Percentiles rank a stretch among this genome's conserved stretches.
Conservation (phyloP, 2,329 filamentous ascomycete genomes). For the Sarocladium kiliense region DNA sequence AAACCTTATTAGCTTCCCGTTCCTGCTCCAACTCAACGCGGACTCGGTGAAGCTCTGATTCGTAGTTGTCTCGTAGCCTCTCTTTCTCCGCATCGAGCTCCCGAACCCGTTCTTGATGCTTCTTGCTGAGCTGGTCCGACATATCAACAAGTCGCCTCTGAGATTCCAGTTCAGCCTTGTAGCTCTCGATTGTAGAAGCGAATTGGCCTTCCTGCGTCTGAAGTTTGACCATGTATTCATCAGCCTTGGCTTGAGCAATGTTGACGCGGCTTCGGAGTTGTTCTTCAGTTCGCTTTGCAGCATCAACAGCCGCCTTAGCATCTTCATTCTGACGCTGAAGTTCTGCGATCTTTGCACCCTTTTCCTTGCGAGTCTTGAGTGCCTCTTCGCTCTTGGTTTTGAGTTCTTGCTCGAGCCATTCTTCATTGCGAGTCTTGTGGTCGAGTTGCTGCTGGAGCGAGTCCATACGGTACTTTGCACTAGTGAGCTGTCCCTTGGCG, state of each 20-base stretch:
- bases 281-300: conserved; percentile 73
- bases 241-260: conserved; percentile 78
- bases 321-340: conserved; percentile 88
- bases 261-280: conserved; percentile 76
- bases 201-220: conserved; percentile 83
- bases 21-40: conserved; percentile 53
- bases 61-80: conserved; percentile 57
- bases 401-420: conserved; percentile 89
- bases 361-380: conserved; percentile 89
- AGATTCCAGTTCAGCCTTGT: conserved; percentile 79
- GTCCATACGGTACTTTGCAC: conserved; percentile 85
- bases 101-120: conserved; percentile 63
- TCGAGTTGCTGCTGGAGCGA: conserved; percentile 87
- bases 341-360: conserved; percentile 81
- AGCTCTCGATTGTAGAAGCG: conserved; percentile 77
- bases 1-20: conserved; percentile 37
- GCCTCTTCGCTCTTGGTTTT: conserved; percentile 86
- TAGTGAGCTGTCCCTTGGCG: conserved; percentile 72
- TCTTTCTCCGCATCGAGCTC: conserved; percentile 63
- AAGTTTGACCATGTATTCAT: conserved; percentile 75
- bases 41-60: conserved; percentile 52
- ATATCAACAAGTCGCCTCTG: conserved; percentile 76
- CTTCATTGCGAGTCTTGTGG: conserved; percentile 79
- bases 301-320: conserved; percentile 68
- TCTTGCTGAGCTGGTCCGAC: conserved; percentile 70